Percentiles rank a stretch among this genome's conserved stretches.
Evolutionary conservation across 116 monocot genomes (phyloP).

Genomic region (Posidonia oceanica): DNA sequence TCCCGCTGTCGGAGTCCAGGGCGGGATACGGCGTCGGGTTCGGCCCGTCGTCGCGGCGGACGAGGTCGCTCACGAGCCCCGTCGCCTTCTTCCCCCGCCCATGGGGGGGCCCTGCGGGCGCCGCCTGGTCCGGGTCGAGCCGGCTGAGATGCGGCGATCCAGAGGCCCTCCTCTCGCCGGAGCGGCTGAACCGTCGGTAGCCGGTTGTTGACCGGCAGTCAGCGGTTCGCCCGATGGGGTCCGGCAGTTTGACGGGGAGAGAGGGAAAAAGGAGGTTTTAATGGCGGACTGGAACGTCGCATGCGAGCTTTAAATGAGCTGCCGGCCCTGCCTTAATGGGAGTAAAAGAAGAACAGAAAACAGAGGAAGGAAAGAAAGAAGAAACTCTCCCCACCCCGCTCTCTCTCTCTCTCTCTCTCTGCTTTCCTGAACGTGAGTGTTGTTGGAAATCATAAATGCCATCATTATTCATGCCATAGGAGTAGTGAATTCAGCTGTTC

Average conservation of each 20-base stretch:
- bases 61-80: constrained; percentile 51
- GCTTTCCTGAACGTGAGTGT: too few species aligned
- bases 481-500: too few species aligned
- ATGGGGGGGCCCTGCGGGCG: background rate
- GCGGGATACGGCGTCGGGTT: constrained; percentile 10
- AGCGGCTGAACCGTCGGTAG: constrained; percentile 42
- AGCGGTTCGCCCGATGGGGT: constrained; percentile 3
- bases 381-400: too few species aligned
- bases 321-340: background rate
- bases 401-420: too few species aligned
- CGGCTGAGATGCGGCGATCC: constrained; percentile 81
- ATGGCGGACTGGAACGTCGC: constrained; percentile 5
- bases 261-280: background rate
- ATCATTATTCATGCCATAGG: too few species aligned
- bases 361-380: too few species aligned
- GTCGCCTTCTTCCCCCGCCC: constrained; percentile 24
- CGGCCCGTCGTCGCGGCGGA: constrained; percentile 37
- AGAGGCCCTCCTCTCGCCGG: constrained; percentile 93
- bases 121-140: constrained; percentile 49
- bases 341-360: too few species aligned
- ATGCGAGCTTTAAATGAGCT: constrained; percentile 8
- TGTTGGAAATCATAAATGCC: too few species aligned
- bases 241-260: background rate
- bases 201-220: constrained; percentile 14
- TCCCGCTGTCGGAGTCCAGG: constrained; percentile 39